These are phyloP conservation scores for Teunomyces kruisii DNA, from an alignment of 805 yeast species.

Conservation along the genomic window DNA sequence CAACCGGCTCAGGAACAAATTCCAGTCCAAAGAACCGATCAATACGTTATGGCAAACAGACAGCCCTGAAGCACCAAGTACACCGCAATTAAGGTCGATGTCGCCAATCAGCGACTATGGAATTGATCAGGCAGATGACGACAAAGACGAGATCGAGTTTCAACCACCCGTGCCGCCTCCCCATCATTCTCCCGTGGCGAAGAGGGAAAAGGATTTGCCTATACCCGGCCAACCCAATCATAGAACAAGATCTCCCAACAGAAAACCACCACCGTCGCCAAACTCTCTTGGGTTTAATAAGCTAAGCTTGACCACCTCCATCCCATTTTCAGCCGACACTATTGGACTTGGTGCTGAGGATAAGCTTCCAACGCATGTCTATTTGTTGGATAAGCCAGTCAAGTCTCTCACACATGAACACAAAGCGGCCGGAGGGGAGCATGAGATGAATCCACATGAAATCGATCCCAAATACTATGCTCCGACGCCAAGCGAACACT, in stretches of 20 bases:
- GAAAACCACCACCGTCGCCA: constrained; percentile 21
- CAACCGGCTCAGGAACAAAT: constrained; percentile 30
- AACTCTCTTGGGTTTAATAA: neutral
- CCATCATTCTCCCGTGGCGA: constrained; percentile 6
- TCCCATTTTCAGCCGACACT: constrained; percentile 45
- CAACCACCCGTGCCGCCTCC: constrained; percentile 28
- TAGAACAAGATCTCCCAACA: constrained; percentile 12
- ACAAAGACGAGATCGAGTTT: constrained; percentile 11
- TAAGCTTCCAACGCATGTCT: constrained; percentile 35
- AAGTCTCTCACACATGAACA: constrained; percentile 26
- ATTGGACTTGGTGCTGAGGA: constrained; percentile 34
- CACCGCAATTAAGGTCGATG: constrained; percentile 8
- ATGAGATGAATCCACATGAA: constrained; percentile 77
- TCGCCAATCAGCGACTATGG: constrained; percentile 23
- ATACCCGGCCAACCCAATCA: neutral
- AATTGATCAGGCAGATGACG: neutral
- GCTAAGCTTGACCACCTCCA: constrained; percentile 16
- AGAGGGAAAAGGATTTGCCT: neutral
- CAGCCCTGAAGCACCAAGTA: neutral
- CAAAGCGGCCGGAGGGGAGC: constrained; percentile 17
- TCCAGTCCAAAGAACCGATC: constrained; percentile 36
- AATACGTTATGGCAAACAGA: constrained; percentile 21
- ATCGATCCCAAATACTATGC: constrained; percentile 69
- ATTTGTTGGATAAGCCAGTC: constrained; percentile 33
- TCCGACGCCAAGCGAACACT: constrained; percentile 48